Evolutionary conservation across 495 filamentous ascomycete species (phyloP).

Genomic region (Terfezia boudieri): DNA sequence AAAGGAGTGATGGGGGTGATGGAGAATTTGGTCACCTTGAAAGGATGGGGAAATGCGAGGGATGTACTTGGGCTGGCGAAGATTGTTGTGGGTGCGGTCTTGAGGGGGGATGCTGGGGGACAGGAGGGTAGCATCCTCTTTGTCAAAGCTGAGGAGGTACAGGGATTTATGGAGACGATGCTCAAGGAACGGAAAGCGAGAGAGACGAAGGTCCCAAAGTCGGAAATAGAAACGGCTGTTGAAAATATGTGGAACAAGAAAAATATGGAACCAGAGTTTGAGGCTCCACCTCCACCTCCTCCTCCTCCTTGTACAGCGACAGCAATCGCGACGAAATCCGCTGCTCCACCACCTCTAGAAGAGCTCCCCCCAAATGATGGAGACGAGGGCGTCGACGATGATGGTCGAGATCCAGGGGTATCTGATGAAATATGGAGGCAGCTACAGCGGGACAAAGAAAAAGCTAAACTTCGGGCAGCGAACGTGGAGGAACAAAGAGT

Average conservation of each 20-base stretch:
- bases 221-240: slow-evolving; percentile 17
- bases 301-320: background rate
- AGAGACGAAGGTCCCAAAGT: slow-evolving; percentile 4
- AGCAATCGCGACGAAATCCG: background rate
- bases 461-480: background rate
- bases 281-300: background rate
- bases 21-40: slow-evolving; percentile 4
- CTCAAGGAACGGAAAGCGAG: slow-evolving; percentile 21
- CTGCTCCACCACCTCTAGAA: background rate
- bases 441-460: slow-evolving; percentile 27
- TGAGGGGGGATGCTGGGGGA: slow-evolving; percentile 4
- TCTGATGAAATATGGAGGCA: slow-evolving; percentile 38
- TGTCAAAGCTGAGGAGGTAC: slow-evolving; percentile 4
- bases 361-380: background rate
- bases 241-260: slow-evolving; percentile 16
- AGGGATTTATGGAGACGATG: slow-evolving; percentile 10
- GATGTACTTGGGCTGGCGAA: slow-evolving; percentile 24
- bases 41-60: slow-evolving; percentile 26
- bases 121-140: slow-evolving; percentile 6
- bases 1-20: slow-evolving; percentile 1
- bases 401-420: slow-evolving; percentile 31
- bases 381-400: background rate
- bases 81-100: slow-evolving; percentile 8
- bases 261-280: slow-evolving; percentile 12
- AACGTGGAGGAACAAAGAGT: background rate